Conservation (phyloP, 768 basidiomycete genomes). For the Daedalea quercina region DNA sequence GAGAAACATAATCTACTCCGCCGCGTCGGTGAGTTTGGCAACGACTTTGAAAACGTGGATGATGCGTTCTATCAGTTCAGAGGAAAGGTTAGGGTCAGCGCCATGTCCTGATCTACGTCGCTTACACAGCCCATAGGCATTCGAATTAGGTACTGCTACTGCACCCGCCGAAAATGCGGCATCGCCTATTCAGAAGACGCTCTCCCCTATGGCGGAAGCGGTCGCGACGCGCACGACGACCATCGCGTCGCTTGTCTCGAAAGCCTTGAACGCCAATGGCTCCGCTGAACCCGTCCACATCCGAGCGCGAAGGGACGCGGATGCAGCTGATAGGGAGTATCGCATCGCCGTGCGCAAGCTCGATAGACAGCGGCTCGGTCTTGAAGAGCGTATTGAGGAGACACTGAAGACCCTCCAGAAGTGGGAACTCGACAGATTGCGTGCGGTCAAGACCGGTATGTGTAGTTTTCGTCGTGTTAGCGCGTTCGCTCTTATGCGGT, state of each 20-base stretch:
- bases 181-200: constrained; percentile 25
- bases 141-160: constrained; percentile 37
- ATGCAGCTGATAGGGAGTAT: constrained; percentile 74
- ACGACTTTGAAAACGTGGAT: constrained; percentile 69
- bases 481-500: neutral
- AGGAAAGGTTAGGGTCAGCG: constrained; percentile 47
- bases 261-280: constrained; percentile 48
- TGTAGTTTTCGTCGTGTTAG: neutral
- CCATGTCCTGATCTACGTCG: neutral
- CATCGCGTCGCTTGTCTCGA: constrained; percentile 65
- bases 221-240: constrained; percentile 64
- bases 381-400: constrained; percentile 85
- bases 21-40: constrained; percentile 77
- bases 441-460: constrained; percentile 78
- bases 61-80: constrained; percentile 85
- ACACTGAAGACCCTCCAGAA: constrained; percentile 72
- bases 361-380: constrained; percentile 75
- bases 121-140: constrained; percentile 37
- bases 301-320: constrained; percentile 69
- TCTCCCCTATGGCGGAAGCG: constrained; percentile 41
- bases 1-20: constrained; percentile 53
- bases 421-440: constrained; percentile 81
- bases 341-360: constrained; percentile 75
- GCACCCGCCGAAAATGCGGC: constrained; percentile 19
- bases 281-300: constrained; percentile 61